Percentiles rank a stretch among this genome's conserved stretches.
Evolutionary conservation across 2,329 filamentous ascomycete genomes (phyloP).

Genomic region (Cladosporium sphaerospermum): DNA sequence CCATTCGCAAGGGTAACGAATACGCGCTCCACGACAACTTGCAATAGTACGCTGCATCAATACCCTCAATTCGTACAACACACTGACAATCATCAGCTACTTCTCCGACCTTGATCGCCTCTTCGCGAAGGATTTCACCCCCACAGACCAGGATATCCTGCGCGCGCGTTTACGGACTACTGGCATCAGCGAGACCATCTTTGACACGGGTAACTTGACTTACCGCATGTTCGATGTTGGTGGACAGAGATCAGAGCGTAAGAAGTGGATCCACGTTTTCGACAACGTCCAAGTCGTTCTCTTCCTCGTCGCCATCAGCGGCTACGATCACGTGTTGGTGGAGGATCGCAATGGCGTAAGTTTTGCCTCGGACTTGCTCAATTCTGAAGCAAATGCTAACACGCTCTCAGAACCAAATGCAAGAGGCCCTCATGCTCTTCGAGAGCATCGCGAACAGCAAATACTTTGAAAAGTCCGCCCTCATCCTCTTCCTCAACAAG

Average conservation of each 20-base stretch:
- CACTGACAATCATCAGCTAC: constrained; percentile 54
- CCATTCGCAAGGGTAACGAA: constrained; percentile 91
- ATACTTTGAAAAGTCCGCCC: constrained; percentile 46
- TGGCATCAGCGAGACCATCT: constrained; percentile 91
- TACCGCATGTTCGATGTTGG: constrained; percentile 97
- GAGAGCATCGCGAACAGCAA: constrained; percentile 48
- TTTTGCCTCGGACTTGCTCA: constrained; percentile 15
- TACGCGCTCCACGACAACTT: constrained; percentile 95
- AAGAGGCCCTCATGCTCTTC: constrained; percentile 49
- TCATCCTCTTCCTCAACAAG: constrained; percentile 50
- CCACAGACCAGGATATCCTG: constrained; percentile 89
- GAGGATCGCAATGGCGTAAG: constrained; percentile 93
- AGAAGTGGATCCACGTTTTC: constrained; percentile 97
- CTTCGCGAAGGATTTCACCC: constrained; percentile 67
- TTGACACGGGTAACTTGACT: constrained; percentile 83
- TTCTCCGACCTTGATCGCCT: constrained; percentile 62
- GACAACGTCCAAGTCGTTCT: constrained; percentile 88
- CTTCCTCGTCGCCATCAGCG: constrained; percentile 91
- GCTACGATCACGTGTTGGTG: constrained; percentile 92
- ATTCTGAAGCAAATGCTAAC: neutral
- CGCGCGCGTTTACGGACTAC: constrained; percentile 86
- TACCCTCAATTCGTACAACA: neutral
- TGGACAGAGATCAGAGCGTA: constrained; percentile 84
- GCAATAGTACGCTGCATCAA: constrained; percentile 60
- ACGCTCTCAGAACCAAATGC: constrained; percentile 46